phyloP scores from a whole-genome alignment of 805 yeast species.

The Wickerhamiella lipophila region DNA sequence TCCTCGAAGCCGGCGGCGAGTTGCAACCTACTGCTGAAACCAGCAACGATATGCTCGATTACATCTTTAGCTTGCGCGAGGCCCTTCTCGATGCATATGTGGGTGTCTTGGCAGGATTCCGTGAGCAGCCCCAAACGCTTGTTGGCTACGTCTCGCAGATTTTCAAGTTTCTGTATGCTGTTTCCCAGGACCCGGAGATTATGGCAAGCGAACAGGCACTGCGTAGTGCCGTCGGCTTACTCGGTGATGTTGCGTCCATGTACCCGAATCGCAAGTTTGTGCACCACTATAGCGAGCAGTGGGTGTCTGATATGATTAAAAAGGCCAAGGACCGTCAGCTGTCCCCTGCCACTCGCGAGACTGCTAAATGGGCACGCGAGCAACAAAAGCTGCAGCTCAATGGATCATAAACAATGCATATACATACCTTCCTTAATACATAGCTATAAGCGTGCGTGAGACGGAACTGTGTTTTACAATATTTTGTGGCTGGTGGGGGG shows the following conservation, averaged over 20 bases:
- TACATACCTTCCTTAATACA: constrained; percentile 1
- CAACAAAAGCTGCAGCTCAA: constrained; percentile 41
- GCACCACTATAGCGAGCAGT: constrained; percentile 51
- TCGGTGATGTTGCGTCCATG: constrained; percentile 88
- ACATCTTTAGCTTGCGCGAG: constrained; percentile 58
- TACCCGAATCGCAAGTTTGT: constrained; percentile 65
- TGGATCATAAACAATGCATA: background rate
- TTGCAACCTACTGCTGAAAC: constrained; percentile 33
- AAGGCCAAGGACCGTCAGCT: constrained; percentile 54
- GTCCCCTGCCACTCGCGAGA: constrained; percentile 59
- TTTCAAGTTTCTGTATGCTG: constrained; percentile 50
- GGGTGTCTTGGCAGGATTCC: constrained; percentile 87
- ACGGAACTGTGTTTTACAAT: no score
- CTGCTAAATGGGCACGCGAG: constrained; percentile 97
- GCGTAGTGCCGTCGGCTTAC: constrained; percentile 74
- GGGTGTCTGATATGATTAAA: constrained; percentile 71
- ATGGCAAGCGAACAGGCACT: constrained; percentile 55
- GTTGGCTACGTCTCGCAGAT: constrained; percentile 55
- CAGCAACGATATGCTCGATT: constrained; percentile 65
- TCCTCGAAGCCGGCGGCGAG: constrained; percentile 35
- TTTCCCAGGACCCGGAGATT: constrained; percentile 49
- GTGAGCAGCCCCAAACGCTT: constrained; percentile 51
- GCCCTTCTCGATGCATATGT: constrained; percentile 92
- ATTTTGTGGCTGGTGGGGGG: no score
- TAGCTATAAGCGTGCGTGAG: background rate